Base-by-base conservation (phyloP, 345 rosid species). In the Heritiera fomes region DNA sequence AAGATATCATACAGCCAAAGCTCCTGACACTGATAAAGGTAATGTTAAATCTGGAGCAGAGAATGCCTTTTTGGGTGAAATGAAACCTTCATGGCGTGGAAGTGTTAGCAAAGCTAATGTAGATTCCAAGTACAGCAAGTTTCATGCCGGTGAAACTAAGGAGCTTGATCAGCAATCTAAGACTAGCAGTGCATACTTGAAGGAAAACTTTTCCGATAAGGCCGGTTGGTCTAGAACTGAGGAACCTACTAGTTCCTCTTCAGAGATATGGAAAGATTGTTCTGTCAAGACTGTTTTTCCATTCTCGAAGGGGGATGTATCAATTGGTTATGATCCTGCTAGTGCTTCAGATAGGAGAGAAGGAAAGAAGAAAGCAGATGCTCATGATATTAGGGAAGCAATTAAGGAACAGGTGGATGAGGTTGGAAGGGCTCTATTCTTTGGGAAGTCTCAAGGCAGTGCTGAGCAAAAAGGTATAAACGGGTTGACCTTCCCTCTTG, bases 351-450 rank as follows among this genome's bases (percentile, higher is more conserved):
- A 93, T 28, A 93, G 87, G 81, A 91, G 80, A 79, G 95, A 89
- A 76, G 94, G 92, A 67, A 92, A 91, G 86, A 90, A 83, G 80
- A 91, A 87, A 84, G 84, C 87, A 13, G 89, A 88, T 45, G 61
- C 49, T 10, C 76, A 17, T 84, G 92, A 90, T 82, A 83, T 80
- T 61, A 85, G 94, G 82, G 83, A 76, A 56, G 88, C 87, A n/a
- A 89, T 90, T 78, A 97, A 93, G 75, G 90, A 93, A 82, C 98
- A 94, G 86, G 96, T 90, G 83, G 95, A 95, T 72, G 98, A 97
- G 77, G 92, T 91, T 82, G 98, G 97, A 82, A 90, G 93, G 82
- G 92, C 96, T 75, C 87, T 91, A 73, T 89, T 83, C 83, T 83
- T 86, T 83, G 92, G 91, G 68, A 94, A 93, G 78, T 81, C 89